Percentiles rank a stretch among this genome's conserved stretches.
These are phyloP conservation scores for Haberlea rhodopensis DNA, from an alignment of 257 asterid genomes.

Conservation along the genomic window DNA sequence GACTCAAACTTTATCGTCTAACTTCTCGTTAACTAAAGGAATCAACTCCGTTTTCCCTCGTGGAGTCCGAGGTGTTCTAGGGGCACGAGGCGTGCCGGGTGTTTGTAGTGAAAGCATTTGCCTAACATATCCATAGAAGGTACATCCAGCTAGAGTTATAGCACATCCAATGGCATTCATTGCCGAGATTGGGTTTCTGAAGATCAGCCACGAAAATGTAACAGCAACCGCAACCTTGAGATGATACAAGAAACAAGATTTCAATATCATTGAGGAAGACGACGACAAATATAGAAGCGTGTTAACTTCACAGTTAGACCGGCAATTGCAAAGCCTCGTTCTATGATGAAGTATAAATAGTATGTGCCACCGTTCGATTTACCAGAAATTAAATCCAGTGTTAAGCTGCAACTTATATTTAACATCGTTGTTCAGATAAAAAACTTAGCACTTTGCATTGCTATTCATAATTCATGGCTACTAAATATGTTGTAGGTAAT, in stretches of 20 bases:
- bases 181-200: slow-evolving; percentile 75
- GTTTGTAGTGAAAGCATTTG: slow-evolving; percentile 52
- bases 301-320: too few relatives aligned
- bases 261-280: neutral
- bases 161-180: slow-evolving; percentile 83
- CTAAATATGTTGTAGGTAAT: too few relatives aligned
- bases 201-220: slow-evolving; percentile 86
- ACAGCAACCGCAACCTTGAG: slow-evolving; percentile 91
- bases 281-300: neutral
- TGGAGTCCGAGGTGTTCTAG: slow-evolving; percentile 59
- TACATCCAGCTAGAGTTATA: slow-evolving; percentile 77
- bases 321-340: too few relatives aligned
- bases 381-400: neutral
- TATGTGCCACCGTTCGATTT: too few relatives aligned
- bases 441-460: too few relatives aligned
- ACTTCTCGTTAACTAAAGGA: slow-evolving; percentile 67
- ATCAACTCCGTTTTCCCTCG: slow-evolving; percentile 54
- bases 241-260: slow-evolving; percentile 2
- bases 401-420: neutral
- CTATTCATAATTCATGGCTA: too few relatives aligned
- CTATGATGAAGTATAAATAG: too few relatives aligned
- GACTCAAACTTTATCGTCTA: slow-evolving; percentile 61
- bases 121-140: slow-evolving; percentile 89
- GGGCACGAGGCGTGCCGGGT: slow-evolving; percentile 34
- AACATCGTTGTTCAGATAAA: too few relatives aligned